Conservation (phyloP, 495 filamentous ascomycete species). For the Hypoxylon intermedium region DNA sequence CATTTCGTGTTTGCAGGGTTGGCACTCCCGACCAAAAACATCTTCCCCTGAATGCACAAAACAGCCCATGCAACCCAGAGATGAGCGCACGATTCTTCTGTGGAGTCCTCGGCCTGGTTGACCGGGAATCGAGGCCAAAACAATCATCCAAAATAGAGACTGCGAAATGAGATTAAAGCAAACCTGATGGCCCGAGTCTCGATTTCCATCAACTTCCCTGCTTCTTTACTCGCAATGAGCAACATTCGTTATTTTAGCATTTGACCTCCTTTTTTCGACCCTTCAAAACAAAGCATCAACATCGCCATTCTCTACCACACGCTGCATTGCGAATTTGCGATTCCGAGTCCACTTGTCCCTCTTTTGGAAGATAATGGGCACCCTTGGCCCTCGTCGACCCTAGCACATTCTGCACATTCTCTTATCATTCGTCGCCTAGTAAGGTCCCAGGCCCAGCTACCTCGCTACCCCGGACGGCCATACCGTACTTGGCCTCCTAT, state of each 20-base stretch:
- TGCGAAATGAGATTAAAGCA: slow-evolving; percentile 39
- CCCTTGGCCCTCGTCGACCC: slow-evolving; percentile 26
- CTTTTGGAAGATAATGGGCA: slow-evolving; percentile 27
- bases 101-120: slow-evolving; percentile 26
- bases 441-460: slow-evolving; percentile 22
- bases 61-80: slow-evolving; percentile 36
- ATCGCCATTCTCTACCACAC: not conserved
- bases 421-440: slow-evolving; percentile 40
- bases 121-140: slow-evolving; percentile 28
- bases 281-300: too few species aligned
- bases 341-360: not conserved
- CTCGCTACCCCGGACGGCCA: slow-evolving; percentile 27
- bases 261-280: slow-evolving; percentile 7
- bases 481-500: slow-evolving; percentile 30
- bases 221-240: not conserved
- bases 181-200: slow-evolving; percentile 22
- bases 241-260: not conserved
- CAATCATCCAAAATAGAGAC: slow-evolving; percentile 31
- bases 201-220: slow-evolving; percentile 10
- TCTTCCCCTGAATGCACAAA: slow-evolving; percentile 38
- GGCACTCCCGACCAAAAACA: slow-evolving; percentile 16
- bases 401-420: slow-evolving; percentile 32
- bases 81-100: slow-evolving; percentile 32
- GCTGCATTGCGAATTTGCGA: not conserved
- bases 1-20: slow-evolving; percentile 27